These are phyloP conservation scores for Candida sp. DNA, from an alignment of 1,139 yeast genomes.

Conservation along the genomic window DNA sequence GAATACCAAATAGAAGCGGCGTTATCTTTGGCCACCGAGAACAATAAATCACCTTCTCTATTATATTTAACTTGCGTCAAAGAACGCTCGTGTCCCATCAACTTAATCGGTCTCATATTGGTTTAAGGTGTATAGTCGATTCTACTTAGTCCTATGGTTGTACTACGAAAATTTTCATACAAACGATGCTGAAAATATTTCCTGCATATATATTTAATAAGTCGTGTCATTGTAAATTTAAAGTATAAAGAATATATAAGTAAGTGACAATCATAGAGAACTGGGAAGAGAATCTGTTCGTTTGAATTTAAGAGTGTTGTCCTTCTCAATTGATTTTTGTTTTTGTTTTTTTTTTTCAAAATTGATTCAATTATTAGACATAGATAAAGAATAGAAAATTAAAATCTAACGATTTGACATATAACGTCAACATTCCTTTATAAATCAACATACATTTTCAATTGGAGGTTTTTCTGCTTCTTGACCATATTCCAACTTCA, in stretches of 20 bases:
- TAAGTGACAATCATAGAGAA: too few species aligned
- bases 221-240: not conserved
- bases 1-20: conserved; percentile 92
- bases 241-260: too few species aligned
- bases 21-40: conserved; percentile 90
- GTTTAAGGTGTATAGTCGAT: not conserved
- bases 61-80: conserved; percentile 90
- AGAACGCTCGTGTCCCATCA: conserved; percentile 85
- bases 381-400: too few species aligned
- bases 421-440: too few species aligned
- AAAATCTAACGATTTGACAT: too few species aligned
- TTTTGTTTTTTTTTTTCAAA: too few species aligned
- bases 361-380: too few species aligned
- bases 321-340: not conserved
- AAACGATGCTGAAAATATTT: conserved; percentile 3
- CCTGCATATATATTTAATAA: not conserved
- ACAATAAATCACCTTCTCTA: conserved; percentile 90
- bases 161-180: conserved; percentile 3
- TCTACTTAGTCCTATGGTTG: not conserved
- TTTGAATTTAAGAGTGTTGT: too few species aligned
- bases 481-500: conserved; percentile 65
- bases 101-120: conserved; percentile 49
- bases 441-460: conserved; percentile 58
- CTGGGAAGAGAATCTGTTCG: too few species aligned
- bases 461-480: conserved; percentile 47